A percentile compares a stretch with the other conserved stretches of the same genome.
phyloP scores from a whole-genome alignment of 140 eudicot genomes.

The Eryngium alpinum region DNA sequence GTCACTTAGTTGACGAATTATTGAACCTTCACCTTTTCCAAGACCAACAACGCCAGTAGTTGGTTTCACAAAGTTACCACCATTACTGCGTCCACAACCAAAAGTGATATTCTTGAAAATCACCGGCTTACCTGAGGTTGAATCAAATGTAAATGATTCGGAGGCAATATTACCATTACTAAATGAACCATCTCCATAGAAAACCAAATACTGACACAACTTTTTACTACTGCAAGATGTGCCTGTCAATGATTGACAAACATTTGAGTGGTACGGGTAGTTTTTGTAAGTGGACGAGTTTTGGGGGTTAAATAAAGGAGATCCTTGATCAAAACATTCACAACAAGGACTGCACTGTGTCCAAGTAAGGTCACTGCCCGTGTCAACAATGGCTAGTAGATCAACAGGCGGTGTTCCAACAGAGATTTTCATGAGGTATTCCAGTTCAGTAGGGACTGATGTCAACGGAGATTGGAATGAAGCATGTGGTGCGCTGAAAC shows the following conservation, averaged over 20 bases:
- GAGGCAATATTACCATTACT: conserved; percentile 37
- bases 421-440: conserved; percentile 43
- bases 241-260: conserved; percentile 18
- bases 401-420: conserved; percentile 53
- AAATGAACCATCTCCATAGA: conserved; percentile 37
- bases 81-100: conserved; percentile 52
- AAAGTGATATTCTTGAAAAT: conserved; percentile 30
- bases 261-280: conserved; percentile 29
- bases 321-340: conserved; percentile 40
- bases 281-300: conserved; percentile 24
- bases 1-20: conserved; percentile 31
- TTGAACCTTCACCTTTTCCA: conserved; percentile 55
- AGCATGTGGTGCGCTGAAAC: neutral
- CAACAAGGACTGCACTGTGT: conserved; percentile 64
- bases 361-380: conserved; percentile 73
- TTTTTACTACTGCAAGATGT: neutral
- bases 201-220: conserved; percentile 24
- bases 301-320: conserved; percentile 32
- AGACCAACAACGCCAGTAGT: conserved; percentile 57
- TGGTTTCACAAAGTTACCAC: conserved; percentile 24
- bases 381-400: conserved; percentile 41
- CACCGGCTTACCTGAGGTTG: neutral
- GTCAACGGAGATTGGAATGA: conserved; percentile 24
- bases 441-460: conserved; percentile 31
- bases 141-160: conserved; percentile 41